Evolutionary conservation across 352 stramenopile genomes (phyloP), one percentile per base, ranked within the genome.

Genomic region (Phytophthora ramorum): DNA sequence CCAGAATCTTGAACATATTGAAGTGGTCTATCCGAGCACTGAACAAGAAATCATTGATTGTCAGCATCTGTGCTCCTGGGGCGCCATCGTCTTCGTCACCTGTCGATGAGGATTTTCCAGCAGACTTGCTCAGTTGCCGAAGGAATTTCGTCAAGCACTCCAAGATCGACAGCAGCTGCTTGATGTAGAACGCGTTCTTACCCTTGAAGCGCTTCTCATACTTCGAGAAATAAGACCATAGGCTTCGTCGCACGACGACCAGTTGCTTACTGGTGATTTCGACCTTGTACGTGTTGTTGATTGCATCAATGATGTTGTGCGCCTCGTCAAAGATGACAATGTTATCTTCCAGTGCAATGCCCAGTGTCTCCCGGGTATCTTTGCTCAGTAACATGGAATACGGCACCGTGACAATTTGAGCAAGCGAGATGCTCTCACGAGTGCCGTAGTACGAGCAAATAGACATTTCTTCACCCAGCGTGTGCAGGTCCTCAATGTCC

Each of bases 281-380:
- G 12, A 94, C 84, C 40, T 89, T 93, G 72, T 98, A 95, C 7
- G 90, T 95, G 58, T 83, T 88, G 66, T 97, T 97, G 57, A 99
- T 90, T 10, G 97, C 92, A 63, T 99, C 97, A 7, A 99, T 85
- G 40, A 99, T 90, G 73, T 99, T 99, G 77, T 99, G 98, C 14
- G 97, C 98, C 74, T 99, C 98, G 73, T 99, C 98, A 40, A 99
- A 91, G 9, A 99, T 83, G 14, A 99, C 88, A 8, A 99, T 90
- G 44, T 88, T 96, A 49, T 87, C 77, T 26, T 95, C 78, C 8
- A 98, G 59, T 12, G 83, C 58, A 19, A 99, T 87, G 0, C 91
- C 90, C 40, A 99, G 53, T 7, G 93, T 96, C 50, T 97, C 89
- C 10, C 96, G 85, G 32, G 91, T 94, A 43, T 93, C 78, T 59